Evolutionary conservation across 495 filamentous ascomycete species (phyloP), one percentile per base, ranked within the genome.

Genomic region (Haplographium delicatum): DNA sequence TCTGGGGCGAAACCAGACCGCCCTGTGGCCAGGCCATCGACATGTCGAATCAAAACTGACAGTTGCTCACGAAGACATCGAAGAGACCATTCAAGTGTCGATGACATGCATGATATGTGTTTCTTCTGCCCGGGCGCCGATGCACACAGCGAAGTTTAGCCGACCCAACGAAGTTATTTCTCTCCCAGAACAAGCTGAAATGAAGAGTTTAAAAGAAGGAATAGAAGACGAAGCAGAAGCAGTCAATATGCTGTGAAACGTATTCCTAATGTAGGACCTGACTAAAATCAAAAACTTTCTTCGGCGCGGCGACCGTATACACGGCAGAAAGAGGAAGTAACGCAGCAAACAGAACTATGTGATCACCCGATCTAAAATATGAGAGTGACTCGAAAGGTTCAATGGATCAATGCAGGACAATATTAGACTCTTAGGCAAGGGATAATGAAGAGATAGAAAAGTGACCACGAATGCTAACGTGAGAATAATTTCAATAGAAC

Each of bases 1-100:
- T 53, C 58, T 56, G 16, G 62, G 53, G 67, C 68, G 71, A 39
- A 24, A 37, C 13, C 50, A 37, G 30, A 27, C 34, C 23, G 16
- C 57, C 38, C 50, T 58, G 58, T 23, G 35, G 11, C 41, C 56
- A 61, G 13, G 35, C 23, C 40, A 35, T 9, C 26, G 51, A 55
- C 56, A 49, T 58, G 18, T 38, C 34, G 41, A 40, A 39, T 37
- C 11, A 44, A 31, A 19, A 20, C 8, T n/a, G 26, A 19, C 34
- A 11, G 5, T 44, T 43, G 18, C 23, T 45, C 28, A 31, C 9
- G 10, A 30, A 51, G 35, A 40, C 52, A 60, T 53, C 24, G 37
- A 47, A n/a, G n/a, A 30, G 47, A 23, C 24, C 16, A 24, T 10
- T 41, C 33, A 15, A 6, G 28, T 19, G 8, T 25, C 15, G 7